phyloP scores from a whole-genome alignment of 768 basidiomycete species.

The Brasilioporus rufonigricans region DNA sequence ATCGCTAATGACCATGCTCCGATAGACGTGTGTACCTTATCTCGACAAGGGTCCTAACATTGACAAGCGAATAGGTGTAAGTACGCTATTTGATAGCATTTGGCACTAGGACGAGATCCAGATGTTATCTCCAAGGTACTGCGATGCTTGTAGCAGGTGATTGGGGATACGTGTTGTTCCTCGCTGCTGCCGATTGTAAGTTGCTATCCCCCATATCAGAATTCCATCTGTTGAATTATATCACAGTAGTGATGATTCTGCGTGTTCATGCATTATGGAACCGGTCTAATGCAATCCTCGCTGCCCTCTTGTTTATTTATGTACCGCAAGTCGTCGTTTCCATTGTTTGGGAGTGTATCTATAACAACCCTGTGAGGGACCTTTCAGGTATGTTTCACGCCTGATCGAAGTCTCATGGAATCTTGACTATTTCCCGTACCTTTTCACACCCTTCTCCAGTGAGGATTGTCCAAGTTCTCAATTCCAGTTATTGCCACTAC shows the following conservation, averaged over 20 bases:
- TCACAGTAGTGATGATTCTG: conserved; percentile 19
- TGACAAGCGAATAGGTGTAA: conserved; percentile 8
- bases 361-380: neutral
- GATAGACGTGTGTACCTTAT: conserved; percentile 3
- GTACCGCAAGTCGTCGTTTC: neutral
- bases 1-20: neutral
- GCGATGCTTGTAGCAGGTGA: neutral
- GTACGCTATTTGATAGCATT: neutral
- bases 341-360: neutral
- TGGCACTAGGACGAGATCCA: neutral
- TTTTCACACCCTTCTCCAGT: conserved; percentile 3
- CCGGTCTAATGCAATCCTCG: conserved; percentile 5
- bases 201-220: neutral
- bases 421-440: neutral
- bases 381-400: conserved; percentile 1
- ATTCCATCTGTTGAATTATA: neutral
- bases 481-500: neutral
- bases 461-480: neutral
- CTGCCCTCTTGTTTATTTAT: conserved; percentile 2
- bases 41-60: neutral
- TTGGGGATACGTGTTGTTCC: conserved; percentile 14
- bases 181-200: conserved; percentile 17
- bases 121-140: neutral
- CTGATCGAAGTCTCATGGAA: neutral
- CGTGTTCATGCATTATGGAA: conserved; percentile 16